phyloP scores from a whole-genome alignment of 208 protist species.

The Dictyostelium gargantuum region DNA sequence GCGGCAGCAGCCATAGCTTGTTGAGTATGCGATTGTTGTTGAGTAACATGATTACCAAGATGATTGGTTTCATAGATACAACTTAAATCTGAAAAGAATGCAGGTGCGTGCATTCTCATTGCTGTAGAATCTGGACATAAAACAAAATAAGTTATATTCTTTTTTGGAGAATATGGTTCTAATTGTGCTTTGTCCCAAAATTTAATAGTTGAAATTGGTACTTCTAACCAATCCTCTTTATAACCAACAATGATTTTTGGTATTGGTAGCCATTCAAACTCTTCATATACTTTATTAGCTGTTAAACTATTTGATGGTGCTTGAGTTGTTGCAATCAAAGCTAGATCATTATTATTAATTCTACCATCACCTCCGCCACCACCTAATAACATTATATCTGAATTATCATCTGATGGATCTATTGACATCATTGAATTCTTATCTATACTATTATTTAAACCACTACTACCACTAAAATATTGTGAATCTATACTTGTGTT shows the following conservation, averaged over 20 bases:
- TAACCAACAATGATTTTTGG: slow-evolving; percentile 38
- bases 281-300: not conserved
- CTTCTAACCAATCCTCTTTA: slow-evolving; percentile 49
- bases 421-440: not conserved
- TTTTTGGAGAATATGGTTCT: slow-evolving; percentile 59
- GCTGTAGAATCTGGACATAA: slow-evolving; percentile 1
- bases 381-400: not conserved
- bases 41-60: slow-evolving; percentile 38
- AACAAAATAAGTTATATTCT: slow-evolving; percentile 65
- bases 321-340: not conserved
- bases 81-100: slow-evolving; percentile 38
- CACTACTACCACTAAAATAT: not conserved
- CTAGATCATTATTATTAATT: no score
- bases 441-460: slow-evolving; percentile 3
- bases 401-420: not conserved
- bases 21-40: slow-evolving; percentile 18
- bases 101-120: not conserved
- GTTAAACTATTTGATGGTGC: not conserved
- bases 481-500: not conserved
- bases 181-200: slow-evolving; percentile 52
- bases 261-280: slow-evolving; percentile 16
- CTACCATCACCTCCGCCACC: no score
- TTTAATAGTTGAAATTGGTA: not conserved
- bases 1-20: not conserved
- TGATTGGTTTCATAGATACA: slow-evolving; percentile 48